Conservation (phyloP, 1,284 basidiomycete genomes). For the Boletus hoseneyae region DNA sequence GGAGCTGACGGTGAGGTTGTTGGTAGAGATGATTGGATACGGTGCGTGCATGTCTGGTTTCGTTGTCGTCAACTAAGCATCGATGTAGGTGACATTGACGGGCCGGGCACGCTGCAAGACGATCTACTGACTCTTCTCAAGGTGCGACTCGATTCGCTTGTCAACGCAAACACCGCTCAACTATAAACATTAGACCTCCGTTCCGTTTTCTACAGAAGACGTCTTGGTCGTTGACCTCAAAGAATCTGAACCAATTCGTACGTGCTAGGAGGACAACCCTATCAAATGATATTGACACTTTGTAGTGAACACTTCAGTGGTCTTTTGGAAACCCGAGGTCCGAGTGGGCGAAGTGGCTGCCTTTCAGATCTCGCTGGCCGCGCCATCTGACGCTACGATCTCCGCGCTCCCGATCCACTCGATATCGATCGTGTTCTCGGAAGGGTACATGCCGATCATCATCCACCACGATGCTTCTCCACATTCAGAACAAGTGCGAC, state of each 20-base stretch:
- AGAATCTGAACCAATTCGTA: conserved; percentile 64
- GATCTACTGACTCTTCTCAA: conserved; percentile 68
- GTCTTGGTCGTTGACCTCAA: conserved; percentile 59
- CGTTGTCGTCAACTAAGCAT: conserved; percentile 1
- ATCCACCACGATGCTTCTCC: conserved; percentile 41
- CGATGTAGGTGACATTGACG: conserved; percentile 38
- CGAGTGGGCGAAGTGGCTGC: conserved; percentile 58
- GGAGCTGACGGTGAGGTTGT: conserved; percentile 65
- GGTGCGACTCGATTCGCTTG: conserved; percentile 37
- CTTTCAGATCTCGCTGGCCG: conserved; percentile 68
- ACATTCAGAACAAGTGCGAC: conserved; percentile 13
- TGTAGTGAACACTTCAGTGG: conserved; percentile 59
- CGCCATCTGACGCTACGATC: conserved; percentile 44
- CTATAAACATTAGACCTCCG: conserved; percentile 51
- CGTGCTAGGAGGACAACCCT: conserved; percentile 22
- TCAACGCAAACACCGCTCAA: not conserved
- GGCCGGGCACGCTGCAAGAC: conserved; percentile 50
- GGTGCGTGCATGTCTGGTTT: conserved; percentile 42
- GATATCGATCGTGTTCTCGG: conserved; percentile 55
- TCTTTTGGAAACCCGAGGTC: conserved; percentile 69
- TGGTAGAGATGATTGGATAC: conserved; percentile 80
- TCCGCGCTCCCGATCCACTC: conserved; percentile 56
- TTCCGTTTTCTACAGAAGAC: conserved; percentile 54
- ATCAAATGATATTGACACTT: conserved; percentile 1
- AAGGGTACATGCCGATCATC: conserved; percentile 42